Evolutionary conservation across 2,329 filamentous ascomycete genomes (phyloP), one percentile per base, ranked within the genome.

Genomic region (Penicillium sp.): DNA sequence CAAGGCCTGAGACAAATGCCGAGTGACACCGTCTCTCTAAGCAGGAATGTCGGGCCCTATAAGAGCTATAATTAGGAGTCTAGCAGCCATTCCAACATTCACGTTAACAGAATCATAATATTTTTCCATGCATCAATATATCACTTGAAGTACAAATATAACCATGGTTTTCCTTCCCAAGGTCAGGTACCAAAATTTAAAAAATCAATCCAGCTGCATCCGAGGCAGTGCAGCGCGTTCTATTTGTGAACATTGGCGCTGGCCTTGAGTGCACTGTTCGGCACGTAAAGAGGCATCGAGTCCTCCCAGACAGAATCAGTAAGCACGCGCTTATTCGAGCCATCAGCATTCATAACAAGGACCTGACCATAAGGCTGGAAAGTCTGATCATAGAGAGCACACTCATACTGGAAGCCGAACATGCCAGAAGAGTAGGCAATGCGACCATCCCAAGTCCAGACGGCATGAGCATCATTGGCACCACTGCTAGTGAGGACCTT

Each of bases 291-390:
- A 2, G 70, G 68, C 69, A 70, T 73, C 1, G 68, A 70, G 39
- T 73, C 69, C 58, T 72, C 70, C 69, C 70, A 72, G 15, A 71
- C 67, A 6, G 63, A 33, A 33, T 33, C 31, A 6, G 31, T 33
- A 33, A 33, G 31, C 12, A 33, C 31, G 13, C 31, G 31, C 12
- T 33, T 33, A 33, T 33, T 33, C 12, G 31, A 33, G 12, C 31
- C 31, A 33, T 33, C 31, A 3, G 31, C 31, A 15, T 33, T 33
- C 31, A 33, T 33, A 33, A 33, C 31, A 12, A 33, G 31, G 5
- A 33, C 31, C 31, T 33, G 31, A 33, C 31, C 31, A 33, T 33
- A 33, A 33, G 31, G 31, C 31, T 33, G 31, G 31, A 33, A 33
- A 33, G 31, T 33, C 12, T 33, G 12, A 33, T 33, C 31, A 33